A percentile compares a stretch with the other conserved stretches of the same genome.
Evolutionary conservation across 495 filamentous ascomycete genomes (phyloP).

Genomic region (Symbiotaphrina buchneri): DNA sequence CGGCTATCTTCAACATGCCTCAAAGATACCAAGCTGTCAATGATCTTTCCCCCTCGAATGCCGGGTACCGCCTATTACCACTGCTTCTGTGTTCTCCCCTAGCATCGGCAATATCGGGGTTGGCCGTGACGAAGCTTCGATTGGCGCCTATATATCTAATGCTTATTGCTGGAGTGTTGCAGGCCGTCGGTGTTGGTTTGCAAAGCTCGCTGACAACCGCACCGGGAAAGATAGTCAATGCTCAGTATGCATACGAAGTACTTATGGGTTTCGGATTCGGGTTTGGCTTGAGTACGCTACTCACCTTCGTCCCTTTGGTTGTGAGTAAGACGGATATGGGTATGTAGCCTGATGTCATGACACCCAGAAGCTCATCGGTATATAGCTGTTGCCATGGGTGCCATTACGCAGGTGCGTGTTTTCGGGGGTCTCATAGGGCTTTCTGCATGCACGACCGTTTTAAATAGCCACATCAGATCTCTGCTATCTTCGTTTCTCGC

Average conservation of each 20-base stretch:
- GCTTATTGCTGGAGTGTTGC: not conserved
- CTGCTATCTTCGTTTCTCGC: not conserved
- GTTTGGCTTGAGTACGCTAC: not conserved
- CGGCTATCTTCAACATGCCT: not conserved
- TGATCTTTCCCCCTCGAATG: not conserved
- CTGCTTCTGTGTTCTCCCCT: not conserved
- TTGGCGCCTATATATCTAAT: not conserved
- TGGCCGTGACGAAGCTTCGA: not conserved
- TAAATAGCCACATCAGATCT: not conserved
- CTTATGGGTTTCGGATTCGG: not conserved
- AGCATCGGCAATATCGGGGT: not conserved
- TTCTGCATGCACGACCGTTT: not conserved
- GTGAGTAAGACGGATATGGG: not conserved
- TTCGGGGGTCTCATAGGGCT: not conserved
- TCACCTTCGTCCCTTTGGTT: not conserved
- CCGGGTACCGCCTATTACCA: not conserved
- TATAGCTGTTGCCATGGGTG: not conserved
- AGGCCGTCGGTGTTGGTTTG: not conserved
- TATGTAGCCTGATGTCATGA: not conserved
- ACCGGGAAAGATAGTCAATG: not conserved
- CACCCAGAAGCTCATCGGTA: not conserved
- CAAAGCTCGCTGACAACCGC: not conserved
- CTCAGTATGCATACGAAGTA: not conserved
- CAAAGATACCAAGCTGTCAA: not conserved
- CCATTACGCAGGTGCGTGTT: not conserved